Conservation (phyloP, 2,329 filamentous ascomycete genomes). For the Ceratocystis lukuohia region DNA sequence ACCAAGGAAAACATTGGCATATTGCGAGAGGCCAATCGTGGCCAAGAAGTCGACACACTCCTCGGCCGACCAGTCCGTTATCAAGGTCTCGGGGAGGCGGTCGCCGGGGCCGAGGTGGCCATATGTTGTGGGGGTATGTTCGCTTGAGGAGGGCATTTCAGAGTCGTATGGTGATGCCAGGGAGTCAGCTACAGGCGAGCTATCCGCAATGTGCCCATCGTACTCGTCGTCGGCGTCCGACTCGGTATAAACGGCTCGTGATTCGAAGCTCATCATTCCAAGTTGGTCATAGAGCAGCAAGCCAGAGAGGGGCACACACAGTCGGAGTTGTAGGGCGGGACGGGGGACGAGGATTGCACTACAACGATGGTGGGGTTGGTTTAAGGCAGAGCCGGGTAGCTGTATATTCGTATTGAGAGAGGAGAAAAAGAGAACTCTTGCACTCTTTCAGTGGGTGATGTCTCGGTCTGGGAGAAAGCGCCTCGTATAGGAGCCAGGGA, state of each 20-base stretch:
- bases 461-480: neutral
- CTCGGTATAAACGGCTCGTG: conserved; percentile 60
- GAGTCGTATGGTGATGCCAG: conserved; percentile 59
- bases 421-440: neutral
- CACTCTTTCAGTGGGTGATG: neutral
- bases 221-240: conserved; percentile 76
- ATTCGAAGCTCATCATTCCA: conserved; percentile 44
- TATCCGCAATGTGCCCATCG: conserved; percentile 56
- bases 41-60: conserved; percentile 84
- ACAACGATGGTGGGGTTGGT: neutral
- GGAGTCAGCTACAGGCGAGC: conserved; percentile 55
- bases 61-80: conserved; percentile 69
- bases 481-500: neutral
- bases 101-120: conserved; percentile 52
- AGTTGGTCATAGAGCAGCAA: conserved; percentile 3
- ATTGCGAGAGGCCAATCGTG: conserved; percentile 66
- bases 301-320: neutral
- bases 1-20: conserved; percentile 75
- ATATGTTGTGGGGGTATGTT: conserved; percentile 71
- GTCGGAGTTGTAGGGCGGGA: neutral
- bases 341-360: neutral
- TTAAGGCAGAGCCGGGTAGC: neutral
- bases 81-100: conserved; percentile 57
- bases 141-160: conserved; percentile 52
- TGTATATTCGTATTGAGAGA: neutral